Percentiles rank a stretch among this genome's conserved stretches.
phyloP scores from a whole-genome alignment of 2,329 filamentous ascomycete species.

The Diplodia mutila region DNA sequence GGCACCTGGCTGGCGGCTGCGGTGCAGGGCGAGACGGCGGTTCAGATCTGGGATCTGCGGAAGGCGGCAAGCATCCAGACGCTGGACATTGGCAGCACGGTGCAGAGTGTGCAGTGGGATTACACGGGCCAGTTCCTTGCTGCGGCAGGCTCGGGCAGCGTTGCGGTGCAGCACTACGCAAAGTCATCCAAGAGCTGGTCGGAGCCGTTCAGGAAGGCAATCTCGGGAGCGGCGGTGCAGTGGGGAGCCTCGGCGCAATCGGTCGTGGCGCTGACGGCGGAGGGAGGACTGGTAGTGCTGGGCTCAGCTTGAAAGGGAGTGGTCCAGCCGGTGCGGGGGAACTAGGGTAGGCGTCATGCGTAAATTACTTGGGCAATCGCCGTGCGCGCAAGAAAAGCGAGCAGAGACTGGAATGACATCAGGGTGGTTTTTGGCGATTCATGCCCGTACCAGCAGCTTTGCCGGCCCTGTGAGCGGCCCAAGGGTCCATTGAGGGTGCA shows the following conservation, averaged over 20 bases:
- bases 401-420: conserved; percentile 21
- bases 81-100: conserved; percentile 80
- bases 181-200: conserved; percentile 89
- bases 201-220: conserved; percentile 77
- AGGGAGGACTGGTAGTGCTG: conserved; percentile 76
- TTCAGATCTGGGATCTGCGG: conserved; percentile 89
- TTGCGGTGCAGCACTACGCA: conserved; percentile 86
- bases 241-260: conserved; percentile 79
- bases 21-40: conserved; percentile 73
- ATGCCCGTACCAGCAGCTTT: background rate
- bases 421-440: background rate
- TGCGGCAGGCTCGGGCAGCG: conserved; percentile 74
- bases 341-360: conserved; percentile 29
- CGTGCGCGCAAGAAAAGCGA: conserved; percentile 9
- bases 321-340: conserved; percentile 28
- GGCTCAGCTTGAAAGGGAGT: conserved; percentile 54
- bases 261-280: conserved; percentile 72
- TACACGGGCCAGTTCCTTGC: conserved; percentile 94
- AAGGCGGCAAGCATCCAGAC: conserved; percentile 82
- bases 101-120: conserved; percentile 83
- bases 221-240: conserved; percentile 70
- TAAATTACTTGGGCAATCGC: conserved; percentile 9
- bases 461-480: background rate
- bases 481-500: background rate
- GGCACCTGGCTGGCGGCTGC: conserved; percentile 92